These are phyloP conservation scores for Botrytis porri DNA, from an alignment of 2,329 filamentous ascomycete species.

Conservation along the genomic window DNA sequence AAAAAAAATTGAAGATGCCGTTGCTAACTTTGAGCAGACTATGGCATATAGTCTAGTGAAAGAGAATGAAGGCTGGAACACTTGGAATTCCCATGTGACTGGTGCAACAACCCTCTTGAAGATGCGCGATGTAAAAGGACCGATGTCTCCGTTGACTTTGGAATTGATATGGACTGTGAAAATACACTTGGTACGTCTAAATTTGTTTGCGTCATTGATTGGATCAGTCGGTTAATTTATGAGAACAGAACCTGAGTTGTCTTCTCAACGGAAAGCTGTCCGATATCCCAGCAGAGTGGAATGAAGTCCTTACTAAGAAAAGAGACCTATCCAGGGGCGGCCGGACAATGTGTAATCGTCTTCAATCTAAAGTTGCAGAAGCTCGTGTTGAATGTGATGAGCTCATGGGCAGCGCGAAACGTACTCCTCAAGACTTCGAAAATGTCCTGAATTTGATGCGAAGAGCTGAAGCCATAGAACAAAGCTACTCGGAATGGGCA, in stretches of 20 bases:
- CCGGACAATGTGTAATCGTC: slow-evolving; percentile 12
- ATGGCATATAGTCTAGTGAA: slow-evolving; percentile 14
- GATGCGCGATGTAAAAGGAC: slow-evolving; percentile 12
- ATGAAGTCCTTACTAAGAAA: neutral
- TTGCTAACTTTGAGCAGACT: slow-evolving; percentile 2
- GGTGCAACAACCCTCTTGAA: slow-evolving; percentile 12
- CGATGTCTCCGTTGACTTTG: slow-evolving; percentile 12
- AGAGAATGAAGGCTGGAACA: slow-evolving; percentile 15
- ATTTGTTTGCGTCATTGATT: neutral
- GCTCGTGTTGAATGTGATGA: slow-evolving; percentile 12
- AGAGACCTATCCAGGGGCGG: neutral
- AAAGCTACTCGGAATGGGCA: slow-evolving; percentile 50
- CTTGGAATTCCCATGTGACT: slow-evolving; percentile 16
- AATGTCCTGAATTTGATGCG: slow-evolving; percentile 49
- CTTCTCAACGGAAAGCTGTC: slow-evolving; percentile 14
- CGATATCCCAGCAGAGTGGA: slow-evolving; percentile 10
- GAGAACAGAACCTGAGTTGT: slow-evolving; percentile 7
- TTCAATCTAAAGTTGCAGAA: slow-evolving; percentile 14
- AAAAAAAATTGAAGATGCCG: neutral
- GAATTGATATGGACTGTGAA: slow-evolving; percentile 15
- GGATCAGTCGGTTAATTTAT: neutral
- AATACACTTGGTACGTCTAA: neutral
- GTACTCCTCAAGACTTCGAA: slow-evolving; percentile 9
- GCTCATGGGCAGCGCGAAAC: slow-evolving; percentile 13
- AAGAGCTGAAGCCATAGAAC: slow-evolving; percentile 50